Evolutionary conservation across 345 rosid genomes (phyloP), one percentile per base, ranked within the genome.

Genomic region (Corymbia maculata): DNA sequence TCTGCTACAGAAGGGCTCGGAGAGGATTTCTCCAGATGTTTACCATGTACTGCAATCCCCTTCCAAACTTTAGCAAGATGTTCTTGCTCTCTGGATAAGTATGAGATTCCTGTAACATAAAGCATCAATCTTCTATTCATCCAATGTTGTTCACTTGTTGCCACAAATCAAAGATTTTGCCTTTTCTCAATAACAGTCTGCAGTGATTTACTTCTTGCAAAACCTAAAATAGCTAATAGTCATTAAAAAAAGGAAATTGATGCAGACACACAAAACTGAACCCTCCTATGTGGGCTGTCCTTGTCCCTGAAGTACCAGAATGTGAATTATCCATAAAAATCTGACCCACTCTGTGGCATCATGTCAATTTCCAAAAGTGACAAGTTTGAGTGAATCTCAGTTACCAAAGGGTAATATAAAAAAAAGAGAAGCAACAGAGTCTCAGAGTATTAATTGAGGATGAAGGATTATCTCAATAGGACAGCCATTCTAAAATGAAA

Each of bases 11-110:
- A 88, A 44, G 90, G 92, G 44, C 89, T 79, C 87, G 94, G 89
- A 90, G 94, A 91, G 88, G 97, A 89, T 86, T 87, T 88, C 55
- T 57, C 59, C 8, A 89, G 26, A 45, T 89, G 36, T 86, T 90
- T 89, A 53, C 94, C 89, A 86, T 50, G 92, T 28, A 91, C 70
- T 17, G 97, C 95, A 94, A 92, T 94, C 91, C 92, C 96, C 79
- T 92, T 88, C 53, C 88, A 92, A 93, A 92, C 88, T 91, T 92
- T 95, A 6, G 95, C 97, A 4, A 89, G 91, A 87, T 94, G 92
- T 87, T 96, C 99, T 94, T 97, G 99, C 36, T 88, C 94, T 95
- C 94, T 94, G 17, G 99, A 96, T 88, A 96, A 93, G 90, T 97
- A 97, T 14, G 98, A 95, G 87, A 97, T 94, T 86, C 99, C 99